Base-by-base conservation (phyloP, 331 rosid genomes). In the Ulmus americana region DNA sequence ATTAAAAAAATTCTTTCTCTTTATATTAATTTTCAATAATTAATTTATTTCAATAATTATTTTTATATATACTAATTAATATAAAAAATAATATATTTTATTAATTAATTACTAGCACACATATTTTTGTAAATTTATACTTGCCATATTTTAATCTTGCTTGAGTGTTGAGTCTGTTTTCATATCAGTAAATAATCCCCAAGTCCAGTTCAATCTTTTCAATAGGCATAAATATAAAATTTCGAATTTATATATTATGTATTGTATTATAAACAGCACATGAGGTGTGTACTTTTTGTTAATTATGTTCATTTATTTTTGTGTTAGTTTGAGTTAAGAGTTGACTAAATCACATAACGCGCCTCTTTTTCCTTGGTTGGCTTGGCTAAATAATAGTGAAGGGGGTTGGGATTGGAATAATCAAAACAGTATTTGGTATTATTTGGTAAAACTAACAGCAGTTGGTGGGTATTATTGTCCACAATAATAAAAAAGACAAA, bases 381-480 rank as follows among this genome's bases (percentile, higher is more conserved):
- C 22, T 10, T 55, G 67, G 66, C 57, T 44, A 58, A 67, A 52
- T 45, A 16, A 45, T 5, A 22, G 7, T 15, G 12, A 28, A 39
- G n/a, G 4, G 55, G 57, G 55, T 42, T 52, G 51, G 22, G 42
- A 55, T 62, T 51, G 45, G 28, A 77, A 59, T 59, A 50, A 54
- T 69, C 16, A 45, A 3, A 6, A 42, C 20, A 52, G 59, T 22
- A 60, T 35, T 68, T n/a, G n/a, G n/a, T n/a, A n/a, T n/a, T n/a
- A n/a, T n/a, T n/a, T 16, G 55, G 77, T 74, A 68, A 76, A 74
- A 68, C 42, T 46, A 28, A 69, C 49, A 57, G 61, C 0, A 56
- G 22, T 18, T 6, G 45, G 38, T 11, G 89, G 90, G 81, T 63
- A 71, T 59, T 68, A 74, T 77, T 66, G 83, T 79, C 86, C 75